Evolutionary conservation across 306 rosid genomes (phyloP), one percentile per base, ranked within the genome.

Genomic region (Geum urbanum): DNA sequence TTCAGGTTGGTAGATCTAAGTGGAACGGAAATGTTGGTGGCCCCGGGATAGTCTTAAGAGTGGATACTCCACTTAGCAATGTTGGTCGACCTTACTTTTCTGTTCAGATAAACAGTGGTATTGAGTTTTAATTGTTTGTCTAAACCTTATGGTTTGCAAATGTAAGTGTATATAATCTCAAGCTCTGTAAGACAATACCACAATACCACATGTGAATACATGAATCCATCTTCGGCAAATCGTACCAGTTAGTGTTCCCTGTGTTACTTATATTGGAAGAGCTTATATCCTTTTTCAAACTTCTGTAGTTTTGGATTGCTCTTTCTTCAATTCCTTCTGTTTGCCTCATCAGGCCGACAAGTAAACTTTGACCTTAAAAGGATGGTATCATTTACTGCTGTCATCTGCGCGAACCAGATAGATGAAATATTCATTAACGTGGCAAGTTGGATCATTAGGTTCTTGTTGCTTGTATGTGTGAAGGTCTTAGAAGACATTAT

Each of bases 1-100:
- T 69, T 69, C 96, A 94, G 99, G 74, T 94, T 75, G 99, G 99
- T 48, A 84, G 97, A 77, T 94, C 99, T 54, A 94, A 94, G 77
- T 94, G 99, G 99, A 91, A 89, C 66, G 99, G 99, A 53, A 94
- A 94, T 74, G 87, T 94, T 11, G 99, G 99, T 58, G 84, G 77
- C 69, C 85, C 97, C 1, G 98, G 98, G 57, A 50, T 92, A 18
- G 96, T 90, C 63, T 67, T 90, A 19, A 85, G 97, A 79, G 88
- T 81, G 51, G 97, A 92, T 76, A 51, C 92, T 18, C 98, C 98
- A 0, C 94, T 92, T 49, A 66, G 83, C 61, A 77, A 70, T 63
- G 80, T 85, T n/a, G 91, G 94, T 50, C 87, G 86, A 50, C 89
- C 97, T 67, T 92, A 91, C 50, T 88, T 82, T 69, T 90, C 97